Conservation (phyloP, 2,329 filamentous ascomycete species). For the Arthrinium phaeospermum region DNA sequence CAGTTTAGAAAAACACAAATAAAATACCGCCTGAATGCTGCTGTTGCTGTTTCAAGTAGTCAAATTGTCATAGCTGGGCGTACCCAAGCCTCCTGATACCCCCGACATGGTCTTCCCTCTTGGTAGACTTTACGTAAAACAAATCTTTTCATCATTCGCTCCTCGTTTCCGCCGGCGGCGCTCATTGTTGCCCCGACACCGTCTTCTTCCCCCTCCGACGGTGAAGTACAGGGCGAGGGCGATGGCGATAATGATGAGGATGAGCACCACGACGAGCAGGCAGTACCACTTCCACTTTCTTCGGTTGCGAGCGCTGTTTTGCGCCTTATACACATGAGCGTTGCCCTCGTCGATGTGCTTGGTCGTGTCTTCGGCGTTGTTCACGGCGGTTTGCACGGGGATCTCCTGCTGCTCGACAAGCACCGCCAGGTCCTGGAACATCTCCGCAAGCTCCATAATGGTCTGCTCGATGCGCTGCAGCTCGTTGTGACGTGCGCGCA, state of each 20-base stretch:
- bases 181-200: background rate
- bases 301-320: constrained; percentile 67
- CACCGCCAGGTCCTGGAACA: constrained; percentile 78
- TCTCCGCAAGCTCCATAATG: constrained; percentile 69
- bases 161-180: background rate
- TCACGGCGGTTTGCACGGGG: constrained; percentile 65
- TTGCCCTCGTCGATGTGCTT: constrained; percentile 73
- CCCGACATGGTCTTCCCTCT: background rate
- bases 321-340: constrained; percentile 71
- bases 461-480: constrained; percentile 81
- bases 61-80: background rate
- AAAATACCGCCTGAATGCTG: constrained; percentile 17
- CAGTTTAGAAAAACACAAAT: constrained; percentile 1
- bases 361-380: constrained; percentile 69
- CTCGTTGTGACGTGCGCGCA: constrained; percentile 83
- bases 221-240: constrained; percentile 51
- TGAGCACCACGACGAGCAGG: constrained; percentile 64
- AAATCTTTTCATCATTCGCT: background rate
- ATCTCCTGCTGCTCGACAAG: constrained; percentile 75
- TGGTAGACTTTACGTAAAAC: background rate
- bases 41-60: constrained; percentile 12
- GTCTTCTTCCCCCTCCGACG: background rate
- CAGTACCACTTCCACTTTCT: constrained; percentile 86
- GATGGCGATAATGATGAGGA: constrained; percentile 60
- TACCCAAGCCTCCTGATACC: background rate